Percentiles rank a stretch among this genome's conserved stretches.
phyloP scores from a whole-genome alignment of 768 basidiomycete genomes.

The Obba rivulosa region DNA sequence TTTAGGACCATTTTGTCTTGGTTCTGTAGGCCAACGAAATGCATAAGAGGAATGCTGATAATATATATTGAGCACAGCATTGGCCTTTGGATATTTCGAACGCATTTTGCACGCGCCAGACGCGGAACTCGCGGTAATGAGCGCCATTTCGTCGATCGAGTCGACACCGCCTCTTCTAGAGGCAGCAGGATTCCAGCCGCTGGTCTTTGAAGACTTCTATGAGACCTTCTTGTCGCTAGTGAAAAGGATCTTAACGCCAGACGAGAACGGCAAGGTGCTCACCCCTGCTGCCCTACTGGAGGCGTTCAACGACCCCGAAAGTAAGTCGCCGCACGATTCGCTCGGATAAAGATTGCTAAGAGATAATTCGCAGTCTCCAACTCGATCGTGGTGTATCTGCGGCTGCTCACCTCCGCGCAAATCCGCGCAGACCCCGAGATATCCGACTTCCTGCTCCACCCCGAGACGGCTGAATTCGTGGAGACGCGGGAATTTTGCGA shows the following conservation, averaged over 20 bases:
- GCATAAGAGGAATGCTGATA: constrained; percentile 3
- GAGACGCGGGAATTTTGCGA: constrained; percentile 65
- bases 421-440: constrained; percentile 58
- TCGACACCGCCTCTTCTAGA: constrained; percentile 47
- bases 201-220: constrained; percentile 75
- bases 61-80: constrained; percentile 42
- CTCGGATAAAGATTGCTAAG: background rate
- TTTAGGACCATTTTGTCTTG: background rate
- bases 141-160: constrained; percentile 47
- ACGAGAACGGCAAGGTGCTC: constrained; percentile 28
- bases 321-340: constrained; percentile 31
- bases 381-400: constrained; percentile 73
- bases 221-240: constrained; percentile 55
- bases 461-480: constrained; percentile 58
- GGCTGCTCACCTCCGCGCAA: constrained; percentile 79
- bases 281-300: constrained; percentile 37
- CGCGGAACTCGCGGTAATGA: constrained; percentile 39
- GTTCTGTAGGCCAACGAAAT: constrained; percentile 1
- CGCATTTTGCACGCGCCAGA: constrained; percentile 51
- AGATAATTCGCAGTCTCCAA: constrained; percentile 45
- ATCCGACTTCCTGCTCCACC: constrained; percentile 69
- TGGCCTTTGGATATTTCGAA: constrained; percentile 79
- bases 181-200: constrained; percentile 53
- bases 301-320: constrained; percentile 48
- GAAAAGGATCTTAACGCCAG: constrained; percentile 34